A percentile compares a stretch with the other conserved stretches of the same genome.
phyloP scores from a whole-genome alignment of 148 eudicot genomes.

The Diospyros lotus region DNA sequence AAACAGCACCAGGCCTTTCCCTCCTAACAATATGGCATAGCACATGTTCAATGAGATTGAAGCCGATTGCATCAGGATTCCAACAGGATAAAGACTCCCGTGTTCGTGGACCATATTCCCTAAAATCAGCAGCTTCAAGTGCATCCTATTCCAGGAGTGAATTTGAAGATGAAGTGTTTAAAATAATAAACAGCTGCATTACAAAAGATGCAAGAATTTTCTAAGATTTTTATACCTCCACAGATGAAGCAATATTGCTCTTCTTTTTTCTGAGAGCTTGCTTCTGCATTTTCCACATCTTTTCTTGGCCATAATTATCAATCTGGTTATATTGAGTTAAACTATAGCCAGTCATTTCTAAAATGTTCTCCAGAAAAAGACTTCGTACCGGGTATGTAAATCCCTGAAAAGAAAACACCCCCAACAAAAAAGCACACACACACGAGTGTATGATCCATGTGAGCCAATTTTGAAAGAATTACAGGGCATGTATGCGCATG shows the following conservation, averaged over 20 bases:
- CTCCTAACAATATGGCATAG: slow-evolving; percentile 74
- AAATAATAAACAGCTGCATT: slow-evolving; percentile 7
- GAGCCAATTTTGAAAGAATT: background rate
- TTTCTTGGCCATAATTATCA: slow-evolving; percentile 96
- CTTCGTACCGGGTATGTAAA: slow-evolving; percentile 92
- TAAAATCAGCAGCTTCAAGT: slow-evolving; percentile 60
- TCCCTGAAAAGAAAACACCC: slow-evolving; percentile 50
- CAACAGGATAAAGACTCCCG: slow-evolving; percentile 85
- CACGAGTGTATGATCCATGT: background rate
- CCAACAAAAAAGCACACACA: background rate
- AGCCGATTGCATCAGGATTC: slow-evolving; percentile 98
- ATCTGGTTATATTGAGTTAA: slow-evolving; percentile 82
- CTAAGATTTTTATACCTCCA: slow-evolving; percentile 56
- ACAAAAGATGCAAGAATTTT: slow-evolving; percentile 4
- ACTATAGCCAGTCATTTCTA: slow-evolving; percentile 77
- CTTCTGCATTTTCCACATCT: slow-evolving; percentile 95
- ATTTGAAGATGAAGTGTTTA: slow-evolving; percentile 9
- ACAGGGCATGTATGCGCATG: background rate
- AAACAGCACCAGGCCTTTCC: slow-evolving; percentile 91
- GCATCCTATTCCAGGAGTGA: slow-evolving; percentile 56
- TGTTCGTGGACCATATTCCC: slow-evolving; percentile 55
- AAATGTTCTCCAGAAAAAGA: slow-evolving; percentile 81
- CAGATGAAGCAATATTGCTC: slow-evolving; percentile 92
- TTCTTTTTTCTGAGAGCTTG: slow-evolving; percentile 78
- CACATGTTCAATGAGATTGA: slow-evolving; percentile 88